Evolutionary conservation across 352 stramenopile genomes (phyloP).

Genomic region (Saprolegnia parasitica): DNA sequence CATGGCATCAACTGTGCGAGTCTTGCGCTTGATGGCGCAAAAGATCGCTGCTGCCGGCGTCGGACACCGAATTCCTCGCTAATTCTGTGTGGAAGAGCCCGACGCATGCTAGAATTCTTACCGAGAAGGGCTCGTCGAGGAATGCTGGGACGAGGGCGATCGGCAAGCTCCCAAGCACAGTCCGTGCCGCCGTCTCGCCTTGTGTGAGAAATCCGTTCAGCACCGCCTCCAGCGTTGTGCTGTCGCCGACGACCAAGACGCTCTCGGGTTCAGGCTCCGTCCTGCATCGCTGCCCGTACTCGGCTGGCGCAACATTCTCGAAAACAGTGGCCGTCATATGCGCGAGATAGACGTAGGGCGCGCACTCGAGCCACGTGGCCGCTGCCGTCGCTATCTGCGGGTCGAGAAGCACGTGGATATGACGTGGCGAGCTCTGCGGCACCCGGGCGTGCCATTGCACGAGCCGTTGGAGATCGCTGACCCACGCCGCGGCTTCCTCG

Average conservation of each 20-base stretch:
- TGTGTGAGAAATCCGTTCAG: constrained; percentile 8
- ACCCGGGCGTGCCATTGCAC: constrained; percentile 19
- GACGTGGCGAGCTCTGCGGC: not conserved
- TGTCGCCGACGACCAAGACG: not conserved
- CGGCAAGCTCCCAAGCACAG: too few relatives aligned
- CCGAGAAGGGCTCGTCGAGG: too few relatives aligned
- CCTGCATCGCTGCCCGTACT: not conserved
- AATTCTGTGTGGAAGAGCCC: too few relatives aligned
- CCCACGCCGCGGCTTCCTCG: not conserved
- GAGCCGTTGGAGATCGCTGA: constrained; percentile 8
- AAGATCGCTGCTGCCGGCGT: too few relatives aligned
- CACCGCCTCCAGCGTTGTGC: not conserved
- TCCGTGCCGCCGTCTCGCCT: not conserved
- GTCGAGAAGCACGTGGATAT: constrained; percentile 13
- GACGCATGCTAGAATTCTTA: too few relatives aligned
- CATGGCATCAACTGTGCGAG: too few relatives aligned
- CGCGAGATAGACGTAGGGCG: not conserved
- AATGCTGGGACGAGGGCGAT: too few relatives aligned
- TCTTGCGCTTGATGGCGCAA: too few relatives aligned
- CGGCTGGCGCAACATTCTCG: not conserved
- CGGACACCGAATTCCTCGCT: too few relatives aligned
- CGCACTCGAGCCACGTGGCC: not conserved
- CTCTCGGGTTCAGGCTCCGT: not conserved
- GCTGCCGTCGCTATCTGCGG: not conserved
- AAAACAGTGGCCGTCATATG: not conserved